Evolutionary conservation across 495 filamentous ascomycete species (phyloP).

Genomic region (Penicillium turbatum): DNA sequence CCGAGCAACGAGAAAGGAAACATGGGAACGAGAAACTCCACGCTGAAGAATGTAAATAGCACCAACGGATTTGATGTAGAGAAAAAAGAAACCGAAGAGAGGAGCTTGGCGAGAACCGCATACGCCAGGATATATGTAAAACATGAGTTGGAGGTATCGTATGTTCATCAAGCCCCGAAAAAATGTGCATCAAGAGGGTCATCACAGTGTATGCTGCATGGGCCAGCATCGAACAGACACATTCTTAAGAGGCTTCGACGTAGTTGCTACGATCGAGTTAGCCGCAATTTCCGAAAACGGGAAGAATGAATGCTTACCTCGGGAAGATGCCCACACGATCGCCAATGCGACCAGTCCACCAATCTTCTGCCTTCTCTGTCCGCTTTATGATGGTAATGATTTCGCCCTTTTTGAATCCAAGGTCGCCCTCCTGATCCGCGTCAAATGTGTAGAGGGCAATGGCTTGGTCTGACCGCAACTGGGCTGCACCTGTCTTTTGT

Average conservation of each 20-base stretch:
- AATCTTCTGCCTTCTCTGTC: conserved; percentile 91
- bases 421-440: conserved; percentile 84
- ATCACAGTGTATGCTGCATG: conserved; percentile 26
- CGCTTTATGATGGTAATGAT: conserved; percentile 95
- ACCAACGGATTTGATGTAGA: background rate
- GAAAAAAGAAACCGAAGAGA: background rate
- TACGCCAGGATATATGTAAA: conserved; percentile 17
- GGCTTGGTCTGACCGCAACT: conserved; percentile 75
- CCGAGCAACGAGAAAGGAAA: conserved; percentile 1
- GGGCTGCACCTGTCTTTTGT: conserved; percentile 50
- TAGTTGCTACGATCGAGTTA: conserved; percentile 37
- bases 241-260: conserved; percentile 35
- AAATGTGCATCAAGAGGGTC: conserved; percentile 5
- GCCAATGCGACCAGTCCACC: conserved; percentile 69
- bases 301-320: conserved; percentile 31
- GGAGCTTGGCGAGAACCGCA: conserved; percentile 2
- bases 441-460: conserved; percentile 90
- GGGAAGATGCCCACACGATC: conserved; percentile 63
- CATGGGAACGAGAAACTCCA: conserved; percentile 23
- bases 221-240: conserved; percentile 11
- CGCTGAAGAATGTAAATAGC: conserved; percentile 19
- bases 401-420: conserved; percentile 96
- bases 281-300: background rate
- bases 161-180: conserved; percentile 8
- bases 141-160: conserved; percentile 8